Conservation (phyloP, 345 rosid genomes). For the Laguncularia racemosa region DNA sequence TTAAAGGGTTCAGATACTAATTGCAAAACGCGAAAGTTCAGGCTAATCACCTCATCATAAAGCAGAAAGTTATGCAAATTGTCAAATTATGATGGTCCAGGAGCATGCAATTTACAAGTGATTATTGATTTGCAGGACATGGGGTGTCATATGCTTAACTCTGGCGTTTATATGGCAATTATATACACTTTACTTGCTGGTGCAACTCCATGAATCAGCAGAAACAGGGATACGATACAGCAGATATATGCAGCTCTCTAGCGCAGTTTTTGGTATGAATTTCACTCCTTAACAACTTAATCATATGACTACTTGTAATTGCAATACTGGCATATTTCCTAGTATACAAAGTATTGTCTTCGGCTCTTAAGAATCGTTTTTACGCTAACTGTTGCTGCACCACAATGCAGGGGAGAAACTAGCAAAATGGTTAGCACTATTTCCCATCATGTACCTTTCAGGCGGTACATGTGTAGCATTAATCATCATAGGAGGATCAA, state of each 20-base stretch:
- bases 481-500: conserved; percentile 44
- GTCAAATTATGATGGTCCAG: not conserved
- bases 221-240: conserved; percentile 14
- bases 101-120: no score
- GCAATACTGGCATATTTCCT: not conserved
- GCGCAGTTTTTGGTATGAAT: conserved; percentile 14
- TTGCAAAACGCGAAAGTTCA: no score
- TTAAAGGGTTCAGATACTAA: no score
- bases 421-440: conserved; percentile 38
- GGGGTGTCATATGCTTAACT: conserved; percentile 13
- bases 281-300: not conserved
- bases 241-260: conserved; percentile 16
- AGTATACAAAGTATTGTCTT: no score
- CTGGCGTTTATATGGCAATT: conserved; percentile 18
- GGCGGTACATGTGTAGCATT: conserved; percentile 55
- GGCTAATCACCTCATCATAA: not conserved
- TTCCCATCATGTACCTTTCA: conserved; percentile 58
- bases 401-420: conserved; percentile 32
- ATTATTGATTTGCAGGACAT: conserved; percentile 10
- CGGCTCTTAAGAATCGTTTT: no score
- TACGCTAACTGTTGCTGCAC: not conserved
- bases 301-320: not conserved
- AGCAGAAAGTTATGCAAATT: no score
- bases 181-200: conserved; percentile 17
- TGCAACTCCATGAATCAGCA: conserved; percentile 17